A percentile compares a stretch with the other conserved stretches of the same genome.
Evolutionary conservation across 768 basidiomycete species (phyloP).

Genomic region (Boletus tylopilopsis): DNA sequence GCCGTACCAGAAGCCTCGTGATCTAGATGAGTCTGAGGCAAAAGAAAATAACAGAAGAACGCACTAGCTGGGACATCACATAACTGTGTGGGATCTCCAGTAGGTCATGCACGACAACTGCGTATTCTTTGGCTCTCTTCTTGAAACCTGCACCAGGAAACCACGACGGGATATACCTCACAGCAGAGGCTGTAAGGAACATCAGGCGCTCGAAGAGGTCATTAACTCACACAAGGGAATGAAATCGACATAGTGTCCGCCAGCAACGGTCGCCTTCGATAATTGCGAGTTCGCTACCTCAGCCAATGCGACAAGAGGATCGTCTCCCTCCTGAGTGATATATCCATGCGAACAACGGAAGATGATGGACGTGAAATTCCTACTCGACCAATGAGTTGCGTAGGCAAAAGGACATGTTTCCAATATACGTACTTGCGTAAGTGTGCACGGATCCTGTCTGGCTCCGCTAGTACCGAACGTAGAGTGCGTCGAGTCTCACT

Average conservation of each 20-base stretch:
- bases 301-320: conserved; percentile 33
- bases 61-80: conserved; percentile 16
- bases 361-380: conserved; percentile 19
- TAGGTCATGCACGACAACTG: not conserved
- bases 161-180: conserved; percentile 25
- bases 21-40: not conserved
- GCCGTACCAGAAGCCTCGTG: conserved; percentile 15
- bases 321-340: conserved; percentile 32
- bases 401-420: too few species aligned
- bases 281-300: conserved; percentile 26
- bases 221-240: conserved; percentile 13
- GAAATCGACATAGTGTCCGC: conserved; percentile 15
- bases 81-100: conserved; percentile 13
- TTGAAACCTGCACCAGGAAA: conserved; percentile 20
- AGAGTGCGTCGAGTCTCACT: conserved; percentile 12
- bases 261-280: conserved; percentile 1
- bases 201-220: not conserved
- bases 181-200: conserved; percentile 1
- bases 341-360: conserved; percentile 40
- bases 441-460: conserved; percentile 1
- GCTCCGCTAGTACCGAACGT: conserved; percentile 6
- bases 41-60: not conserved
- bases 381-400: not conserved
- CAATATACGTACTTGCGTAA: conserved; percentile 11
- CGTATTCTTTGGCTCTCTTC: conserved; percentile 7